Evolutionary conservation across 345 rosid genomes (phyloP).

Genomic region (Camelina neglecta): DNA sequence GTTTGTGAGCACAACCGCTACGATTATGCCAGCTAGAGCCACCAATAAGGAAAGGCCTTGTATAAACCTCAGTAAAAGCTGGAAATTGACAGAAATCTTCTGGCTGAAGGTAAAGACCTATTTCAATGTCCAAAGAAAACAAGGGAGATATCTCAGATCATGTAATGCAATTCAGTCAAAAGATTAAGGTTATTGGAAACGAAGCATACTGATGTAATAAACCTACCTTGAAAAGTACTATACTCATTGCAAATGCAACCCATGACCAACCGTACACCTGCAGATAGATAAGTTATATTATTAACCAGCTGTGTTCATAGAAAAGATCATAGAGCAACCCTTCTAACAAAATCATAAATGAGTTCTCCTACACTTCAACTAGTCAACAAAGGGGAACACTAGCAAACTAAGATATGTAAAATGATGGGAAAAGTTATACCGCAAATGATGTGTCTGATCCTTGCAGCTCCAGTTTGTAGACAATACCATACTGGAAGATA

Average conservation of each 20-base stretch:
- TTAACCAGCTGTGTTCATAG: conserved; percentile 6
- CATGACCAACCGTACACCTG: conserved; percentile 92
- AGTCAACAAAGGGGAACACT: neutral
- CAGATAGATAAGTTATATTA: conserved; percentile 14
- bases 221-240: conserved; percentile 85
- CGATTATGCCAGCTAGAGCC: conserved; percentile 73
- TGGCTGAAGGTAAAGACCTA: conserved; percentile 98
- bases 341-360: conserved; percentile 10
- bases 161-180: conserved; percentile 11
- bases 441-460: conserved; percentile 61
- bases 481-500: conserved; percentile 91
- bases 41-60: conserved; percentile 80
- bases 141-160: conserved; percentile 24
- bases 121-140: conserved; percentile 7
- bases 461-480: conserved; percentile 79
- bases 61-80: conserved; percentile 84
- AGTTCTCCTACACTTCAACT: conserved; percentile 13
- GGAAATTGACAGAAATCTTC: conserved; percentile 94
- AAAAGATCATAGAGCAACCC: neutral
- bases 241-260: conserved; percentile 67
- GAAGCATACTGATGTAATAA: conserved; percentile 15
- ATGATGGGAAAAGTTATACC: conserved; percentile 47
- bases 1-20: conserved; percentile 54
- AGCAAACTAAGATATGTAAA: neutral
- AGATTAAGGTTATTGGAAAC: conserved; percentile 1